Percentiles rank a stretch among this genome's conserved stretches.
Evolutionary conservation across 2,329 filamentous ascomycete species (phyloP).

Genomic region (Sphaerostilbella broomeana): DNA sequence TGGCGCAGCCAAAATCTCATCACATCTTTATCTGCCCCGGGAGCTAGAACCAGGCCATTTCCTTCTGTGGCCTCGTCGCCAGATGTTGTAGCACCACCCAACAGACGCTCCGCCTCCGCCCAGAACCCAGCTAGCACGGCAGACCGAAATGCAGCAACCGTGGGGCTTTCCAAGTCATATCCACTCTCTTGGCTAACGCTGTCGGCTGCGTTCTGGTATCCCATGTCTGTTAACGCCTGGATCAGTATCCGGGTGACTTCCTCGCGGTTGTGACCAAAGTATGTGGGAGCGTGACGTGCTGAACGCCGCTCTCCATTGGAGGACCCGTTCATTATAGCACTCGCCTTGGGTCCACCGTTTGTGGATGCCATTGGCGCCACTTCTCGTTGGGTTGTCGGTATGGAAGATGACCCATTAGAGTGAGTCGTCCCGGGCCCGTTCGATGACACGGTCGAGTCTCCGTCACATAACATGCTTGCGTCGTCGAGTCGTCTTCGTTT

Average conservation of each 20-base stretch:
- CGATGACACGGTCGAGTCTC: slow-evolving; percentile 41
- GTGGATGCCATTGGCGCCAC: slow-evolving; percentile 22
- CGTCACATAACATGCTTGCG: slow-evolving; percentile 57
- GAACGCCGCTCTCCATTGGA: slow-evolving; percentile 27
- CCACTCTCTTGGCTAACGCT: slow-evolving; percentile 76
- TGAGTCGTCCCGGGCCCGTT: slow-evolving; percentile 46
- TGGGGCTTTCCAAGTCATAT: slow-evolving; percentile 76
- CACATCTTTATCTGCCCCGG: slow-evolving; percentile 65
- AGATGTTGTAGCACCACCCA: slow-evolving; percentile 50
- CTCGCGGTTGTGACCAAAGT: slow-evolving; percentile 82
- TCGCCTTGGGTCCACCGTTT: slow-evolving; percentile 43
- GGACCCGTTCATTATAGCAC: slow-evolving; percentile 49
- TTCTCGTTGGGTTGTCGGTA: slow-evolving; percentile 15
- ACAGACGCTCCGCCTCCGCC: slow-evolving; percentile 74
- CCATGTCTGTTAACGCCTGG: slow-evolving; percentile 82
- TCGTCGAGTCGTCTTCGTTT: slow-evolving; percentile 51
- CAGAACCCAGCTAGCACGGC: slow-evolving; percentile 77
- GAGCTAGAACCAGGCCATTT: slow-evolving; percentile 65
- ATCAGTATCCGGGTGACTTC: slow-evolving; percentile 91
- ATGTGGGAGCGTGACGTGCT: slow-evolving; percentile 33
- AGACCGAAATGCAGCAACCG: slow-evolving; percentile 76
- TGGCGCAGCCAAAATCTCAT: slow-evolving; percentile 87
- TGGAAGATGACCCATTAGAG: slow-evolving; percentile 36
- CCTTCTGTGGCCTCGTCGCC: slow-evolving; percentile 29
- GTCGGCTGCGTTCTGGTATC: slow-evolving; percentile 71